Percentiles rank a stretch among this genome's conserved stretches.
Evolutionary conservation across 192 early-diverging fungal species (phyloP).

Genomic region (Thoreauomyces humboldtii): DNA sequence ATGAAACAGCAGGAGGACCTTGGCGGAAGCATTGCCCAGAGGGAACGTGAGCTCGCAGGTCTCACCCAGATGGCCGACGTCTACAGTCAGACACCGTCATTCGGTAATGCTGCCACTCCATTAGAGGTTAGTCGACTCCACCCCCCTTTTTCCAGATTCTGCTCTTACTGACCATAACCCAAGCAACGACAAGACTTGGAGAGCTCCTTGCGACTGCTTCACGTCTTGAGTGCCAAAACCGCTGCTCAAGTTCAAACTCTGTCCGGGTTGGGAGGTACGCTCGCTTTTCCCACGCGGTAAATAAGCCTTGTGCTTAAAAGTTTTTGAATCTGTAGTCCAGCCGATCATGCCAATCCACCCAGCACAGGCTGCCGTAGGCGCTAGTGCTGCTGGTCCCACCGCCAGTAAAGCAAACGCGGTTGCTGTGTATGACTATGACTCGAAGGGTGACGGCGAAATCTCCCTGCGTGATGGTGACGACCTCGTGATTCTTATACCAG

Average conservation of each 20-base stretch:
- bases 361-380: neutral
- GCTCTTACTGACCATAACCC: too few species aligned
- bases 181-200: constrained; percentile 44
- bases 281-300: too few species aligned
- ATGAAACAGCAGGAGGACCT: constrained; percentile 31
- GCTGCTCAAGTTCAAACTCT: constrained; percentile 32
- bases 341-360: constrained; percentile 24
- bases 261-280: constrained; percentile 30
- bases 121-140: constrained; percentile 23
- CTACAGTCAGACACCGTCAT: constrained; percentile 35
- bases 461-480: constrained; percentile 39
- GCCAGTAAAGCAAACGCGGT: constrained; percentile 21
- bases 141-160: neutral
- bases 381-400: neutral
- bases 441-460: constrained; percentile 36
- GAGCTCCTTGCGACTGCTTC: constrained; percentile 38
- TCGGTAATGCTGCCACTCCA: constrained; percentile 32
- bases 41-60: constrained; percentile 36
- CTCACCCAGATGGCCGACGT: constrained; percentile 32
- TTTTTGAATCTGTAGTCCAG: too few species aligned
- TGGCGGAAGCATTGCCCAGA: constrained; percentile 15
- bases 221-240: constrained; percentile 22
- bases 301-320: too few species aligned
- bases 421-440: constrained; percentile 40
- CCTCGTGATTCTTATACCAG: constrained; percentile 27